phyloP scores from a whole-genome alignment of 192 early-diverging fungal species.

The Rhizophagus sp. region DNA sequence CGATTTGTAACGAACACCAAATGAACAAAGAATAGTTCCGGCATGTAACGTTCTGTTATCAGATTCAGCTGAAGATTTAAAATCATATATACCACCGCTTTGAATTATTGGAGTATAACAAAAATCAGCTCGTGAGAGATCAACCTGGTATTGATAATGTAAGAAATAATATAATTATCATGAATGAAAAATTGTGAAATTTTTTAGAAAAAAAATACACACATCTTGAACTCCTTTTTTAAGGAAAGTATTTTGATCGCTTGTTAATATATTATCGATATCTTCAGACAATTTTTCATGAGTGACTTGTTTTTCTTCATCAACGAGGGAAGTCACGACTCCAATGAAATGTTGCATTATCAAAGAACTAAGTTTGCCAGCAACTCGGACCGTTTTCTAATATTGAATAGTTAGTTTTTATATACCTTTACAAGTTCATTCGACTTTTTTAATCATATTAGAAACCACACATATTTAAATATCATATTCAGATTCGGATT shows the following conservation, averaged over 20 bases:
- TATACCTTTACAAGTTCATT: no score
- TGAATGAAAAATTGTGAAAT: not conserved
- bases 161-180: constrained; percentile 13
- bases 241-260: constrained; percentile 56
- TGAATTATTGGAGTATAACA: constrained; percentile 94
- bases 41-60: constrained; percentile 70
- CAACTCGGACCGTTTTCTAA: constrained; percentile 71
- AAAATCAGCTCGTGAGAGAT: constrained; percentile 80
- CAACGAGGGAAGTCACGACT: constrained; percentile 84
- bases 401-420: not conserved
- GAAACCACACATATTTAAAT: no score
- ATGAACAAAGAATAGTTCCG: constrained; percentile 89
- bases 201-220: constrained; percentile 8
- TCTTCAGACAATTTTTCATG: constrained; percentile 79
- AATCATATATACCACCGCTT: constrained; percentile 91
- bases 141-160: constrained; percentile 37
- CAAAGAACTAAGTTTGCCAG: constrained; percentile 68
- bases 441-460: no score
- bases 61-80: constrained; percentile 78
- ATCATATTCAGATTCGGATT: no score
- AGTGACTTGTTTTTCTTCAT: constrained; percentile 83
- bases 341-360: constrained; percentile 86
- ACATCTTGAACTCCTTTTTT: constrained; percentile 71
- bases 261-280: constrained; percentile 66
- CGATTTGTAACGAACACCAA: constrained; percentile 91